These are phyloP conservation scores for Geotrichum bryndzae DNA, from an alignment of 1,139 yeast genomes.

Conservation along the genomic window DNA sequence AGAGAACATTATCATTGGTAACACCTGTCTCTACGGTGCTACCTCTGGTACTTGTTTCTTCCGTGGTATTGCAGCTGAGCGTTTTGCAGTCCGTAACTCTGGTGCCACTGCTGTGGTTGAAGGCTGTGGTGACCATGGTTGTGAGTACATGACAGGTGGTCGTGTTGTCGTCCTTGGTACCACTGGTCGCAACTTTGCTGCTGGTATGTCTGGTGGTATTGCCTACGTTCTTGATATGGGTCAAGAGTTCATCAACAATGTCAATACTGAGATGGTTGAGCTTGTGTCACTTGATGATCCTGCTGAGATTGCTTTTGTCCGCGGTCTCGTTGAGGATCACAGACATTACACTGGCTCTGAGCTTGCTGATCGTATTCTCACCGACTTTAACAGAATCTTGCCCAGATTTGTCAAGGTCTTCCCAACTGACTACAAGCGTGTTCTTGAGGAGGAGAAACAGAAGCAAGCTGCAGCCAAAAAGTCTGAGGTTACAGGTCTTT, in stretches of 20 bases:
- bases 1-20: slow-evolving; percentile 94
- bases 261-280: slow-evolving; percentile 78
- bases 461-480: slow-evolving; percentile 61
- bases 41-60: slow-evolving; percentile 91
- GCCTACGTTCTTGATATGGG: slow-evolving; percentile 95
- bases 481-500: slow-evolving; percentile 44
- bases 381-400: slow-evolving; percentile 79
- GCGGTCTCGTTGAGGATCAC: slow-evolving; percentile 92
- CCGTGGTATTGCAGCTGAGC: slow-evolving; percentile 97
- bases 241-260: slow-evolving; percentile 78
- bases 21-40: slow-evolving; percentile 97
- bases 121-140: slow-evolving; percentile 97
- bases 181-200: slow-evolving; percentile 94
- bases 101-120: slow-evolving; percentile 97
- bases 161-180: slow-evolving; percentile 87
- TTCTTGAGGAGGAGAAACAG: slow-evolving; percentile 69
- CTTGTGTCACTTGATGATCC: slow-evolving; percentile 75
- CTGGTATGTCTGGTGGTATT: slow-evolving; percentile 99
- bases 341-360: slow-evolving; percentile 91
- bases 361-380: slow-evolving; percentile 75
- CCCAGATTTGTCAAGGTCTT: slow-evolving; percentile 90
- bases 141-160: slow-evolving; percentile 99
- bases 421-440: slow-evolving; percentile 87
- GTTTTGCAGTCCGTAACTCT: slow-evolving; percentile 96
- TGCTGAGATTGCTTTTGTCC: slow-evolving; percentile 85